A percentile compares a stretch with the other conserved stretches of the same genome.
phyloP scores from a whole-genome alignment of 2,329 filamentous ascomycete genomes.

The Nothophaeocryptopus gaeumannii region DNA sequence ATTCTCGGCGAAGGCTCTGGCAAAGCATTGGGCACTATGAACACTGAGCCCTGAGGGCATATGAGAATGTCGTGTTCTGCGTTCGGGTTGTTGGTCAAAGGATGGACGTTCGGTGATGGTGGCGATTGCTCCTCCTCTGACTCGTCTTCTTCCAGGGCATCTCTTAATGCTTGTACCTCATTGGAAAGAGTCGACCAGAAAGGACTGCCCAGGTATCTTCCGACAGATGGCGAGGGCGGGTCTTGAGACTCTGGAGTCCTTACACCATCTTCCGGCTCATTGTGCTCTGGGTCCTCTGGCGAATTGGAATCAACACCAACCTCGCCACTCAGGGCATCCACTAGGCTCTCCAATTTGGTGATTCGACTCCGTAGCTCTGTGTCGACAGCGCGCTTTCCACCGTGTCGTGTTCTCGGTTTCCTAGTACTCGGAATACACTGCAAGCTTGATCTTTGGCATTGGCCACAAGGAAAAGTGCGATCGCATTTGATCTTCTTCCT shows the following conservation, averaged over 20 bases:
- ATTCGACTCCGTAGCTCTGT: conserved; percentile 30
- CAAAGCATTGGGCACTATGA: conserved; percentile 28
- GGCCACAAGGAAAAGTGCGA: conserved; percentile 28
- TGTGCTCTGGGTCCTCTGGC: background rate
- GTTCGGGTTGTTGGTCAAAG: background rate
- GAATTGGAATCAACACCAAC: conserved; percentile 9
- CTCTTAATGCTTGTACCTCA: conserved; percentile 30
- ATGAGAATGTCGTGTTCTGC: conserved; percentile 25
- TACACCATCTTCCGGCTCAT: background rate
- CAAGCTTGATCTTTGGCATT: conserved; percentile 28
- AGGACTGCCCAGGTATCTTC: conserved; percentile 19
- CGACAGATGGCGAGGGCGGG: conserved; percentile 4
- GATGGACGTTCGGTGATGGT: background rate
- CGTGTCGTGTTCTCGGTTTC: conserved; percentile 29
- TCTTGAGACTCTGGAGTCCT: background rate
- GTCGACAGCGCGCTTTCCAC: conserved; percentile 27
- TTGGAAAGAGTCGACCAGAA: conserved; percentile 31
- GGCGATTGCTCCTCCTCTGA: conserved; percentile 16
- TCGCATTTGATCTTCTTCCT: conserved; percentile 33
- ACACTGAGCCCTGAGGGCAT: conserved; percentile 26
- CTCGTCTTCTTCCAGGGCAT: conserved; percentile 29
- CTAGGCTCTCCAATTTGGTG: conserved; percentile 31
- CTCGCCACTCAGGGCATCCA: conserved; percentile 31
- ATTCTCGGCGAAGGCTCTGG: conserved; percentile 22
- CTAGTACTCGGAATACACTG: conserved; percentile 26